Percentiles rank a stretch among this genome's conserved stretches.
These are phyloP conservation scores for Crucibulum cyathiforme DNA, from an alignment of 1,284 basidiomycete genomes.

Conservation along the genomic window DNA sequence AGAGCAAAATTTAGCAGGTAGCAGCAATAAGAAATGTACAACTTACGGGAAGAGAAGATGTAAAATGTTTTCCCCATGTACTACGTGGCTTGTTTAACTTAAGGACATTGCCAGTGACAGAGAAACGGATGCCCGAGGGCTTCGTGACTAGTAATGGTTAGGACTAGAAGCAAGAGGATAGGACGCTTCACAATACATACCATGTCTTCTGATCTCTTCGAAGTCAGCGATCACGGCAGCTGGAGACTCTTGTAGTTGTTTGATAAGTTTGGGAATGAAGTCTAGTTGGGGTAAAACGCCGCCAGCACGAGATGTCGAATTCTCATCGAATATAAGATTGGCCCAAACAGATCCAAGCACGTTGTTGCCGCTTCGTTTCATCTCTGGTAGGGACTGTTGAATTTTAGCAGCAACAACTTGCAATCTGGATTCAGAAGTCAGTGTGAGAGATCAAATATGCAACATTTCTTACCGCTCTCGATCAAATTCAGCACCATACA, in stretches of 20 bases:
- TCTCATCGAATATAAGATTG: conserved; percentile 72
- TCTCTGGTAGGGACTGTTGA: conserved; percentile 89
- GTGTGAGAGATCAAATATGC: not conserved
- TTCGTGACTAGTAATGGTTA: conserved; percentile 64
- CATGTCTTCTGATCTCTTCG: conserved; percentile 69
- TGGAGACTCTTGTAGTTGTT: conserved; percentile 78
- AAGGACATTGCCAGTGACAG: conserved; percentile 87
- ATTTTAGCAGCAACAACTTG: conserved; percentile 89
- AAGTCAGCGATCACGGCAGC: conserved; percentile 76
- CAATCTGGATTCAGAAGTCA: conserved; percentile 55
- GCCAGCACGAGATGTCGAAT: conserved; percentile 77
- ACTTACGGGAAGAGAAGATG: conserved; percentile 62
- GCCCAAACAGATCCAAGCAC: conserved; percentile 80
- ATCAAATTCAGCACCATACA: conserved; percentile 85
- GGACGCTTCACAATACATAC: conserved; percentile 52
- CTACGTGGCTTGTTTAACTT: conserved; percentile 75
- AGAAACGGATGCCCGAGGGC: conserved; percentile 84
- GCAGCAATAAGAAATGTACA: conserved; percentile 1
- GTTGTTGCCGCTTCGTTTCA: conserved; percentile 89
- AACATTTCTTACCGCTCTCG: conserved; percentile 70
- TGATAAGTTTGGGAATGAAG: conserved; percentile 79
- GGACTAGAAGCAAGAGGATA: no score
- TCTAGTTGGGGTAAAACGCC: conserved; percentile 80
- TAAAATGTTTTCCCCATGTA: conserved; percentile 77
- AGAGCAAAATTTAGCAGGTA: conserved; percentile 6